Evolutionary conservation across 345 rosid genomes (phyloP).

Genomic region (Corchorus olitorius): DNA sequence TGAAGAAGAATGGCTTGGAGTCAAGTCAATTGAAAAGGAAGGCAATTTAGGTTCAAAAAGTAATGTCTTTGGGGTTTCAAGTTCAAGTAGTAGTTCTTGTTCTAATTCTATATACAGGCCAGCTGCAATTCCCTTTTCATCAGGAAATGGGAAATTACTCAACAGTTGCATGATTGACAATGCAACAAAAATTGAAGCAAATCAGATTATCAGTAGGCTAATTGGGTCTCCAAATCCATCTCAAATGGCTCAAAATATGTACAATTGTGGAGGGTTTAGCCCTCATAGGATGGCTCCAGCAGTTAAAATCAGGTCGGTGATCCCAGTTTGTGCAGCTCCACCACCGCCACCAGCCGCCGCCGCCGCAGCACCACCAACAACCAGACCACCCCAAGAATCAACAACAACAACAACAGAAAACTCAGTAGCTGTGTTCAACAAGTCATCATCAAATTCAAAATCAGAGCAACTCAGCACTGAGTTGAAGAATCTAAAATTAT

Average conservation of each 20-base stretch:
- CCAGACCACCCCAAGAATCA: slow-evolving; percentile 10
- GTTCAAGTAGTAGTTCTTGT: background rate
- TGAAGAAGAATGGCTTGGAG: slow-evolving; percentile 41
- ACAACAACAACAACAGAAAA: slow-evolving; percentile 15
- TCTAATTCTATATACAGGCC: slow-evolving; percentile 18
- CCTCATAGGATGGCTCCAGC: slow-evolving; percentile 56
- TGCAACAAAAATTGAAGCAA: slow-evolving; percentile 7
- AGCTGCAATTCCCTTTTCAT: background rate
- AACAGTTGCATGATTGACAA: background rate
- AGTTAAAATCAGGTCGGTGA: slow-evolving; percentile 74
- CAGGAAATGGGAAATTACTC: background rate
- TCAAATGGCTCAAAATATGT: slow-evolving; percentile 23
- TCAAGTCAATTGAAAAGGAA: slow-evolving; percentile 30
- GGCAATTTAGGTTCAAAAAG: background rate
- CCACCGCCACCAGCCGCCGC: slow-evolving; percentile 22
- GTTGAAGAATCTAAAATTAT: slow-evolving; percentile 42
- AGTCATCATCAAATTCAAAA: slow-evolving; percentile 24
- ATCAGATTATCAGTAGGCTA: slow-evolving; percentile 14
- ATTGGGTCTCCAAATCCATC: slow-evolving; percentile 33
- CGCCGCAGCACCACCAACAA: too few species aligned
- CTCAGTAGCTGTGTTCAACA: slow-evolving; percentile 15
- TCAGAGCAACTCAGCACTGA: slow-evolving; percentile 33
- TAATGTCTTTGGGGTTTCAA: slow-evolving; percentile 16
- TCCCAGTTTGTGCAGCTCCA: slow-evolving; percentile 77
- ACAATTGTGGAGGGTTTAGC: slow-evolving; percentile 36